Evolutionary conservation across 352 stramenopile genomes (phyloP).

Genomic region (Elongisporangium anandrum): DNA sequence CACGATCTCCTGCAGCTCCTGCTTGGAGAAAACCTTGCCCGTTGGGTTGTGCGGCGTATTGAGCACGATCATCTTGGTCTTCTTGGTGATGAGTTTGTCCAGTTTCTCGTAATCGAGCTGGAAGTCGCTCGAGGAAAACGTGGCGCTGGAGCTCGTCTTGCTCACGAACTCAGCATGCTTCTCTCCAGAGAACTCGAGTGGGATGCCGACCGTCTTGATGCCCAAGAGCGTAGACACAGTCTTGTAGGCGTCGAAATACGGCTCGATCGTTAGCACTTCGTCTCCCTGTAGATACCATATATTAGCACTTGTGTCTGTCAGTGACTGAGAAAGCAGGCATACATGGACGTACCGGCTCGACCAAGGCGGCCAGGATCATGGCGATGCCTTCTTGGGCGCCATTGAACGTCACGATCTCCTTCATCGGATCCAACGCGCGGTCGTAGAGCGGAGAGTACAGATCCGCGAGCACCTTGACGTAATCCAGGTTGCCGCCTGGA

Average conservation of each 20-base stretch:
- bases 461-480: conserved; percentile 74
- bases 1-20: conserved; percentile 93
- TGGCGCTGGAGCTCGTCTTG: conserved; percentile 8
- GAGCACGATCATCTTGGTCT: conserved; percentile 95
- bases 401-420: conserved; percentile 85
- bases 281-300: conserved; percentile 38
- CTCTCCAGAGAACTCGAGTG: conserved; percentile 47
- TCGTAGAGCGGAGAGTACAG: conserved; percentile 73
- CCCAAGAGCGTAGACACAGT: conserved; percentile 82
- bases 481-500: conserved; percentile 71
- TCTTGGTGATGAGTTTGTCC: conserved; percentile 79
- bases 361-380: conserved; percentile 67
- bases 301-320: not conserved
- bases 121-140: conserved; percentile 74
- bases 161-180: conserved; percentile 42
- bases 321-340: not conserved
- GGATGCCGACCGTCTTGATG: conserved; percentile 67
- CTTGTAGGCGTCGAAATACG: conserved; percentile 90
- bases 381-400: conserved; percentile 87
- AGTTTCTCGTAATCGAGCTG: conserved; percentile 85
- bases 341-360: conserved; percentile 53
- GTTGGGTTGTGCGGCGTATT: conserved; percentile 99
- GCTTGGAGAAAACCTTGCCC: conserved; percentile 95
- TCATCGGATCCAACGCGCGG: conserved; percentile 67
- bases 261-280: conserved; percentile 86